Evolutionary conservation across 352 stramenopile genomes (phyloP), one percentile per base, ranked within the genome.

Genomic region (Globisporangium carolinianum): DNA sequence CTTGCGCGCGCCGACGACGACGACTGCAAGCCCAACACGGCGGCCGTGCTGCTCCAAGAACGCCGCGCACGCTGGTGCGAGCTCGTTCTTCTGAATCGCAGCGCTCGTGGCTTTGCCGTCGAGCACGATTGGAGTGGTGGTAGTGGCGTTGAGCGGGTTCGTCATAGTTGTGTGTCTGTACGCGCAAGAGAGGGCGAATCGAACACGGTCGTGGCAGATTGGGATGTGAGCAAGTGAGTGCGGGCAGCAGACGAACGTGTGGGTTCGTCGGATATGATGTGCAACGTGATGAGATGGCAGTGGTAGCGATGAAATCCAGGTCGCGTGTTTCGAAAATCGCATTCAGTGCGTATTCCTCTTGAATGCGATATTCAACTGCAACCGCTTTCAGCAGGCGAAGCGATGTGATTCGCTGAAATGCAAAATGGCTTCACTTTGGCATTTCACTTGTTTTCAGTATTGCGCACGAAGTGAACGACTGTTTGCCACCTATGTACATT

Each of bases 11-110:
- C 97, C 97, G 11, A 99, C 95, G 51, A 99, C 82, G 39, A 99
- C 92, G 6, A 99, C 95, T 12, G 96, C 97, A n/a, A 99, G 77
- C 0, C 97, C 97, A n/a, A 88, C 73, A 5, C 95, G 88, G 12
- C 75, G 83, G 11, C 76, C 69, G 59, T 78, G 63, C 6, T 38
- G 42, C 57, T 62, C 47, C 12, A 58, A 52, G 49, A 97, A 87
- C n/a, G 61, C 60, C 2, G 58, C 66, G 38, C 78, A 87, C 52
- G 87, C 75, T 41, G 81, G 77, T 51, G 87, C 67, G 18, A 98
- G 73, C 68, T 98, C 89, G 24, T 82, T 57, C 38, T 83, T 55
- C 53, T 83, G 78, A 58, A 98, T 87, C 24, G 58, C 53, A 7
- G 75, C 71, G 65, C 92, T 96, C 53, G 93, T 96, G 38, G 77